Base-by-base conservation (phyloP, 306 rosid genomes). In the Rosa lucieae region DNA sequence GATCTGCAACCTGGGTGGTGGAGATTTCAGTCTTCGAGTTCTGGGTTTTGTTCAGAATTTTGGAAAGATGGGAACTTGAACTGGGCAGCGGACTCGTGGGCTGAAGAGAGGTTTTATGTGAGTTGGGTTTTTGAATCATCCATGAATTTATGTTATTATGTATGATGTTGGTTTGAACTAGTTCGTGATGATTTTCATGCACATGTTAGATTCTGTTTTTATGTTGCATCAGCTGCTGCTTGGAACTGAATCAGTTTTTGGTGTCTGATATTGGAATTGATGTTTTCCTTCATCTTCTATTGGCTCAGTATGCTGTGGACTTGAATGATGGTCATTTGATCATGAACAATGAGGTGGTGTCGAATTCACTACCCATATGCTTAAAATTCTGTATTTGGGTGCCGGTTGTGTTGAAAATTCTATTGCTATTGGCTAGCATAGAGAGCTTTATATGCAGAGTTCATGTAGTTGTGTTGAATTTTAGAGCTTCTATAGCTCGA, bases 1-100 rank as follows among this genome's bases (percentile, higher is more conserved):
- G 94, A 90, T 90, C 88, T 81, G 68, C 83, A 53, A 4, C 77
- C 3, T 79, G 48, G 23, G 58, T 17, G 35, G 40, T 85, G 77
- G 29, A 69, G 80, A 53, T 76, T 82, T 84, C 73, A 32, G 29
- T 11, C 26, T 58, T 74, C 63, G 70, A 65, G 47, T 66, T 87
- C 79, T 76, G 78, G 84, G 62, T 73, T 76, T 70, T 71, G 53
- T 47, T 67, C 71, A 74, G 66, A 51, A 2, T 51, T 32, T 42
- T 55, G 73, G 74, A 39, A 67, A 58, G 67, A 21, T 8, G 79
- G 46, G 40, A 40, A 32, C 77, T 61, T 56, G 49, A 21, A 2
- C 78, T 23, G 78, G 44, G 44, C 39, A 5, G 20, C 56, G 67
- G 29, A 55, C 72, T 67, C 66, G 62, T 62, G 32, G 13, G 32